Base-by-base conservation (phyloP, 2,329 filamentous ascomycete species). In the Aspergillus sp. region DNA sequence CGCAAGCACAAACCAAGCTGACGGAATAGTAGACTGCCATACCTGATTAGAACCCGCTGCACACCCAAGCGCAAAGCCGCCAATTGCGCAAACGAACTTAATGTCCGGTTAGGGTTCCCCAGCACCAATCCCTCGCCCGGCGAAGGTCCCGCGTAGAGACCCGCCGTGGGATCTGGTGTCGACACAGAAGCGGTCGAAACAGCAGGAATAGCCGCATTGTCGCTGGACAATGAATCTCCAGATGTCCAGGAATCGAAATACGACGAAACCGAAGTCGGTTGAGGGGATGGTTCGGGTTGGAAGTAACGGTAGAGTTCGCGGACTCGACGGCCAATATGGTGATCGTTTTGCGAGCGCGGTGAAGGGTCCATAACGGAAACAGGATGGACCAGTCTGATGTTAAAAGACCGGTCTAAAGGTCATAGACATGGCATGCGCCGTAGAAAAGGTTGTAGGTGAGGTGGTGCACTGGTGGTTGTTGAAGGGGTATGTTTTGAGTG, bases 281-380 rank as follows among this genome's bases (percentile, higher is more conserved):
- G 47, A 20, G 44, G 45, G 15, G 43, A 33, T 38, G 50, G 48
- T 54, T 57, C 48, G 6, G 68, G 68, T 25, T 64, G 64, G 43
- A 70, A 69, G 48, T 68, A 71, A 45, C 68, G 65, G 51, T 70
- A 70, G 25, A 70, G 59, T 49, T 70, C 68, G 32, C 68, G 63
- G 30, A 57, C 62, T 47, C 65, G 54, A 43, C 66, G 66, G 47
- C 65, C 62, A 19, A 59, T 57, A 33, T 47, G 56, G 41, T 64
- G 62, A 22, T 60, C 53, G 27, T 49, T 46, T 27, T 52, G 49
- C 25, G 7, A 5, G n/a, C 12, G 43, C 3, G 25, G 15, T 44
- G 19, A 38, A 30, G 19, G 13, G 13, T 55, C 43, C 55, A 59
- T 60, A 19, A 25, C 53, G 27, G 54, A n/a, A 4, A 9, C 5